Evolutionary conservation across 108 stramenopile genomes (phyloP).

Genomic region (Chaetoceros muelleri): DNA sequence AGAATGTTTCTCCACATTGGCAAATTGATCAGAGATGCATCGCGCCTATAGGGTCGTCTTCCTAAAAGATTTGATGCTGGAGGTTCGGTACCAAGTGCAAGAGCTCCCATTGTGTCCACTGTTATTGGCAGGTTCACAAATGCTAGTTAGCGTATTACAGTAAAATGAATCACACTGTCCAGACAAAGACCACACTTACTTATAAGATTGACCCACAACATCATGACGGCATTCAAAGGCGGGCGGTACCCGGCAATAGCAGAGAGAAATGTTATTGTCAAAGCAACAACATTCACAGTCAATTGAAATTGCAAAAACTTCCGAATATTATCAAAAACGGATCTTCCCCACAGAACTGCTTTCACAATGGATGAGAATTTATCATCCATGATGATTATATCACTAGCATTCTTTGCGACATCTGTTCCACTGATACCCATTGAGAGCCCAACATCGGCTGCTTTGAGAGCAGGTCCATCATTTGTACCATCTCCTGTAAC

Average conservation of each 20-base stretch:
- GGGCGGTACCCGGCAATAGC: conserved; percentile 90
- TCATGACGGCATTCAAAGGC: conserved; percentile 94
- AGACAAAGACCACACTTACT: conserved; percentile 17
- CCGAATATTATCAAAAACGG: conserved; percentile 97
- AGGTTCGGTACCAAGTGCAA: conserved; percentile 96
- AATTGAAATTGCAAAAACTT: conserved; percentile 97
- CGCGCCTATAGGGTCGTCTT: conserved; percentile 60
- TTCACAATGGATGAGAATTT: conserved; percentile 98
- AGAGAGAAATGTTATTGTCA: conserved; percentile 91
- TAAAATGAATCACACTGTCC: neutral
- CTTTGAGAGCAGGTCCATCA: conserved; percentile 94
- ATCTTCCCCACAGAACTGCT: conserved; percentile 97
- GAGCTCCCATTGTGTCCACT: conserved; percentile 94
- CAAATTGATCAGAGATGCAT: conserved; percentile 62
- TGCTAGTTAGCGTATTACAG: neutral
- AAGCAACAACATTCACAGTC: conserved; percentile 95
- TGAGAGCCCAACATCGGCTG: conserved; percentile 93
- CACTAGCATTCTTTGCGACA: conserved; percentile 97
- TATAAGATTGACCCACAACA: conserved; percentile 99
- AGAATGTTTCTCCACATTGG: conserved; percentile 85
- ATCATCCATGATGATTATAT: conserved; percentile 98
- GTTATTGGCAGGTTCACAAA: too few relatives aligned
- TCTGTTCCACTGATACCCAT: conserved; percentile 98
- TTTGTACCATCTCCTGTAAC: conserved; percentile 98
- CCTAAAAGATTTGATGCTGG: conserved; percentile 67